phyloP scores from a whole-genome alignment of 2,329 filamentous ascomycete species.

The Nigrospora osmanthi region DNA sequence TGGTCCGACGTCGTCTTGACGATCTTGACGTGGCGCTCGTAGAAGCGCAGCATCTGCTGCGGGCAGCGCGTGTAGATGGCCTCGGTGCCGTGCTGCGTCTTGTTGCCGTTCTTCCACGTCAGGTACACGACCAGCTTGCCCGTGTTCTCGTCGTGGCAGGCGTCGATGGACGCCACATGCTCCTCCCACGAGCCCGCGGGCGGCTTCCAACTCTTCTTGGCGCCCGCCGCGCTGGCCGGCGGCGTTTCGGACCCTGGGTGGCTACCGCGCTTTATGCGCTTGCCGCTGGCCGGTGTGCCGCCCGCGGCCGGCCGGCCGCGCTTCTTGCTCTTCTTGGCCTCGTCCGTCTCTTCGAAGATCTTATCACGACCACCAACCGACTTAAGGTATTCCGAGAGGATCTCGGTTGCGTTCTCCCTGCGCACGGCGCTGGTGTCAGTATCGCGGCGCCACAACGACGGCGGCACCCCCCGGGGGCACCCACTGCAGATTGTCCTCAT shows the following conservation, averaged over 20 bases:
- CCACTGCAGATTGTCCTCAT: conserved; percentile 60
- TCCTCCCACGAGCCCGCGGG: conserved; percentile 74
- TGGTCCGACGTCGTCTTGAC: conserved; percentile 26
- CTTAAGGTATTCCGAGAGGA: conserved; percentile 57
- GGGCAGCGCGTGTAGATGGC: conserved; percentile 70
- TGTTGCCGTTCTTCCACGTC: conserved; percentile 65
- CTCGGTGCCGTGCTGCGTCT: conserved; percentile 63
- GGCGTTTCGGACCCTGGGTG: conserved; percentile 42
- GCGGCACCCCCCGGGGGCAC: conserved; percentile 8
- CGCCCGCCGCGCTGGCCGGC: conserved; percentile 32
- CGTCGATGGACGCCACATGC: conserved; percentile 61
- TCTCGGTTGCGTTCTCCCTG: conserved; percentile 49
- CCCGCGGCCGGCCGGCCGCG: conserved; percentile 39
- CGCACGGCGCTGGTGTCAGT: not conserved
- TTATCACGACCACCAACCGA: conserved; percentile 55
- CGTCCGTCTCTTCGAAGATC: conserved; percentile 42
- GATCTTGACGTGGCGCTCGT: conserved; percentile 50
- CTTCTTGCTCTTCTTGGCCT: conserved; percentile 47
- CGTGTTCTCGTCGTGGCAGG: conserved; percentile 57
- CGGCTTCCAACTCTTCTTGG: conserved; percentile 46
- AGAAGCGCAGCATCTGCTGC: conserved; percentile 61
- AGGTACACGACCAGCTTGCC: conserved; percentile 60
- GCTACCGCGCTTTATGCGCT: conserved; percentile 37
- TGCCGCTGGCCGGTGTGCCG: conserved; percentile 27
- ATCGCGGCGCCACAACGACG: not conserved